A percentile compares a stretch with the other conserved stretches of the same genome.
Evolutionary conservation across 805 yeast genomes (phyloP).

Genomic region (Hanseniaspora osmophila): DNA sequence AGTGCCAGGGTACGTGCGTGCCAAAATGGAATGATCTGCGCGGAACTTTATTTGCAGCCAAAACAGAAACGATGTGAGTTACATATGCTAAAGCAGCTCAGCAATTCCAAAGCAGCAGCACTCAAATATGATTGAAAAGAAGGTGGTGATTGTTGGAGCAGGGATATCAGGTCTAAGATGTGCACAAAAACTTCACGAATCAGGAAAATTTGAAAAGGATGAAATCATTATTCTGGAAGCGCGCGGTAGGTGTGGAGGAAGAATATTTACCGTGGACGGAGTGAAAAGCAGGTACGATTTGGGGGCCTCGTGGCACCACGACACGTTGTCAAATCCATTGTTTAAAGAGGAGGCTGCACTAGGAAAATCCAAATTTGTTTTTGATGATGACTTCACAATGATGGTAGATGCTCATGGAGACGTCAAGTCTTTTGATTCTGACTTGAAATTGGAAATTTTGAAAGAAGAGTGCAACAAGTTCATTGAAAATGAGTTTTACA

Average conservation of each 20-base stretch:
- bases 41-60: no score
- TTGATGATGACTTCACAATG: conserved; percentile 18
- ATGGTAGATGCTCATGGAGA: conserved; percentile 11
- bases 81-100: no score
- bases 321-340: conserved; percentile 53
- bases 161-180: conserved; percentile 74
- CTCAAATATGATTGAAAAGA: not conserved
- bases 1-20: not conserved
- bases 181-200: conserved; percentile 34
- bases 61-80: no score
- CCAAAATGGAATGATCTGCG: no score
- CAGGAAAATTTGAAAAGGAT: not conserved
- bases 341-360: conserved; percentile 27
- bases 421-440: conserved; percentile 8
- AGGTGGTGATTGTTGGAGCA: conserved; percentile 50
- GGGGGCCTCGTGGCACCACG: conserved; percentile 91
- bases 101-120: no score
- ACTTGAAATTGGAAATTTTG: conserved; percentile 28
- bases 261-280: conserved; percentile 25
- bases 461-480: conserved; percentile 43
- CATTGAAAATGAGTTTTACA: conserved; percentile 42
- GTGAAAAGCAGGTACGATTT: conserved; percentile 39
- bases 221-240: conserved; percentile 41
- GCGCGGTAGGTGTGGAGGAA: conserved; percentile 52
- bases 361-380: conserved; percentile 11